phyloP scores from a whole-genome alignment of 257 asterid species.

The Solanum paucissectum region DNA sequence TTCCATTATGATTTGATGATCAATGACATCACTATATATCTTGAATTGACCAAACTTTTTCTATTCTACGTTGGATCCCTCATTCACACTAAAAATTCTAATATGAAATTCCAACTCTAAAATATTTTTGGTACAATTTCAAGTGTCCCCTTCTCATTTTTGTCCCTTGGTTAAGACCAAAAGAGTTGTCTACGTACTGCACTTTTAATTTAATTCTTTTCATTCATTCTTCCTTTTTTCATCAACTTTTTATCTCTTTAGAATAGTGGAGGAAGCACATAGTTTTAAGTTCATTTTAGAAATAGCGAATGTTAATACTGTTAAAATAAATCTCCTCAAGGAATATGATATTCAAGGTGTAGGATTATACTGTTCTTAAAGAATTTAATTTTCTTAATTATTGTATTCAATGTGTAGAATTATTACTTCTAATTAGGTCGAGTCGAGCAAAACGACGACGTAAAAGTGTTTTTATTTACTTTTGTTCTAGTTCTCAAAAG shows the following conservation, averaged over 20 bases:
- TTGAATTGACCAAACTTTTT: constrained; percentile 10
- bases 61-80: neutral
- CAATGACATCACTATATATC: neutral
- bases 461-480: too few relatives aligned
- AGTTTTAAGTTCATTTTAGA: neutral
- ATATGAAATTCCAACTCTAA: neutral
- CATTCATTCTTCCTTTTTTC: neutral
- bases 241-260: neutral
- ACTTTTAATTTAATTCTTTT: neutral
- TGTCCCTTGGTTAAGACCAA: neutral
- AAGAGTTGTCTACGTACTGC: neutral
- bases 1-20: constrained; percentile 3
- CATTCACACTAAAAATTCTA: constrained; percentile 9
- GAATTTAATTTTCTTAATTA: too few relatives aligned
- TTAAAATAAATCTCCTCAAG: too few relatives aligned
- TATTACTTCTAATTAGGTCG: too few relatives aligned
- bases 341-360: too few relatives aligned
- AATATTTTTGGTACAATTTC: neutral
- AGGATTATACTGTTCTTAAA: too few relatives aligned
- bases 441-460: too few relatives aligned
- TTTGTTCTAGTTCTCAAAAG: too few relatives aligned
- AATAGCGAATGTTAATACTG: too few relatives aligned
- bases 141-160: neutral
- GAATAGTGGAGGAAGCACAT: neutral
- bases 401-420: too few relatives aligned